Conservation (phyloP, 2,329 filamentous ascomycete genomes). For the Orbilia quercus region DNA sequence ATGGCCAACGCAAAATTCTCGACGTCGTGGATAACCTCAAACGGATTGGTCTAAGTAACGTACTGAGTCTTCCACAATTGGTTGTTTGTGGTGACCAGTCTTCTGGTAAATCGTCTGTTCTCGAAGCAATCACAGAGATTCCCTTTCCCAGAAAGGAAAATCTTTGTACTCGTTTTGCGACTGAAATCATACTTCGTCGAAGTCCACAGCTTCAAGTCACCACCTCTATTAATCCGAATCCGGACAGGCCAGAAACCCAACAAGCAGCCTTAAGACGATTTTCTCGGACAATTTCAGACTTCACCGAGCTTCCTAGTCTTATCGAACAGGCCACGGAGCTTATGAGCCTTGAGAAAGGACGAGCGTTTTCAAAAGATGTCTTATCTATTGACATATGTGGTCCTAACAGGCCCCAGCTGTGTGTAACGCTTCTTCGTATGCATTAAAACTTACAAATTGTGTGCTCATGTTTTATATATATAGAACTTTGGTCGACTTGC, state of each 20-base stretch:
- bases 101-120: conserved; percentile 73
- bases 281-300: conserved; percentile 61
- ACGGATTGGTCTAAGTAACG: conserved; percentile 66
- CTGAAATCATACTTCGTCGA: conserved; percentile 69
- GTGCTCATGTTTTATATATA: conserved; percentile 1
- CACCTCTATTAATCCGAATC: conserved; percentile 65
- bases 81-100: conserved; percentile 73
- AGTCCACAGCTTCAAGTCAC: conserved; percentile 62
- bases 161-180: conserved; percentile 72
- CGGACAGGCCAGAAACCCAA: conserved; percentile 58
- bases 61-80: conserved; percentile 68
- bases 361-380: conserved; percentile 66
- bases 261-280: conserved; percentile 63
- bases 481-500: conserved; percentile 69
- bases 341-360: conserved; percentile 66
- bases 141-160: conserved; percentile 70
- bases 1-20: conserved; percentile 66
- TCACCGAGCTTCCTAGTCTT: conserved; percentile 65
- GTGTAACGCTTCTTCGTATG: neutral
- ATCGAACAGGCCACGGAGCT: conserved; percentile 67
- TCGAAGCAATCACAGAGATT: conserved; percentile 73
- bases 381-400: conserved; percentile 66
- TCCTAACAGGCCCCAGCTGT: conserved; percentile 65
- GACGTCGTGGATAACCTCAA: conserved; percentile 69
- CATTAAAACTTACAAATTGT: neutral